phyloP scores from a whole-genome alignment of 2,329 filamentous ascomycete genomes.

The Phialophora tarda region DNA sequence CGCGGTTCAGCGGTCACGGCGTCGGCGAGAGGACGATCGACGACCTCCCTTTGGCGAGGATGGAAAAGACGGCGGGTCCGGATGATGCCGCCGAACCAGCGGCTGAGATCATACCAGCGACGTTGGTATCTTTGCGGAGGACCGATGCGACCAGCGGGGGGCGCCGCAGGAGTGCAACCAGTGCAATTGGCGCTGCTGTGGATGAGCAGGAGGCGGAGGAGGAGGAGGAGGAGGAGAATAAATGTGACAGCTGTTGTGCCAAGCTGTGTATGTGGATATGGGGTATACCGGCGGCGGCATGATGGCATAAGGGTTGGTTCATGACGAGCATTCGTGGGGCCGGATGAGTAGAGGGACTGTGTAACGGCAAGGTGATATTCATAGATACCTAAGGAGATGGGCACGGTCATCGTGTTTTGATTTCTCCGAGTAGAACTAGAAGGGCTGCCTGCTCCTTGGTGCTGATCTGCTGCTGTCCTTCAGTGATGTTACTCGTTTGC shows the following conservation, averaged over 20 bases:
- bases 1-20: constrained; percentile 51
- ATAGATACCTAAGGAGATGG: neutral
- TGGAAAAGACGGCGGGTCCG: constrained; percentile 5
- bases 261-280: constrained; percentile 2
- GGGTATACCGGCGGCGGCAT: neutral
- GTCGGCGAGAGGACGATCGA: constrained; percentile 39
- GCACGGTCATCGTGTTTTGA: neutral
- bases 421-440: neutral
- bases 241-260: constrained; percentile 6
- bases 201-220: neutral
- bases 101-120: constrained; percentile 9
- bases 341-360: neutral
- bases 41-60: constrained; percentile 32
- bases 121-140: neutral
- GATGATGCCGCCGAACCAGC: constrained; percentile 16
- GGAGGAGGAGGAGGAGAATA: neutral
- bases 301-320: neutral
- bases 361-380: neutral
- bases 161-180: neutral
- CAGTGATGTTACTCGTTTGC: neutral
- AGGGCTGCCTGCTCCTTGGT: neutral
- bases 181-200: constrained; percentile 6
- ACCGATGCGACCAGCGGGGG: constrained; percentile 4
- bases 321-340: neutral
- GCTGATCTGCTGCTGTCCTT: neutral